Percentiles rank a stretch among this genome's conserved stretches.
phyloP scores from a whole-genome alignment of 768 basidiomycete species.

The Tricholomella constricta region DNA sequence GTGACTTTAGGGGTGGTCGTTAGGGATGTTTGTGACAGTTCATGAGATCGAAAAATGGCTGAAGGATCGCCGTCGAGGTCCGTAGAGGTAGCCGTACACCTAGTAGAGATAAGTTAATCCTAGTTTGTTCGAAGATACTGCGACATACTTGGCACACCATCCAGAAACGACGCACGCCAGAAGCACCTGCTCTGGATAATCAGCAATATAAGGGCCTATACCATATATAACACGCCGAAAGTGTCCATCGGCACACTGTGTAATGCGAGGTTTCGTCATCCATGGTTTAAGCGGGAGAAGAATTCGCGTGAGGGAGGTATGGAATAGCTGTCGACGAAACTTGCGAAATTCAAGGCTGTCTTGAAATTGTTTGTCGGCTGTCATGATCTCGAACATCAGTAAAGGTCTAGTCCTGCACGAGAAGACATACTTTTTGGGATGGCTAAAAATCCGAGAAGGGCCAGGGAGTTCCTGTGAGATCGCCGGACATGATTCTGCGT shows the following conservation, averaged over 20 bases:
- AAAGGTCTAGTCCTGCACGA: no score
- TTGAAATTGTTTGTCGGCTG: not conserved
- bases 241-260: conserved; percentile 27
- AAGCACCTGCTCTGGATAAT: conserved; percentile 27
- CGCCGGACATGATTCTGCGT: conserved; percentile 31
- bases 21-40: no score
- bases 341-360: conserved; percentile 11
- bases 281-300: conserved; percentile 18
- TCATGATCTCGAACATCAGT: not conserved
- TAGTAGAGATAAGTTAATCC: not conserved
- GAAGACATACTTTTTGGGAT: conserved; percentile 11
- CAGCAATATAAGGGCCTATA: conserved; percentile 29
- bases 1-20: no score
- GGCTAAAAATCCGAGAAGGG: conserved; percentile 13
- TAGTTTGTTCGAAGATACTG: not conserved
- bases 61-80: no score
- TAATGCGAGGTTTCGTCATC: conserved; percentile 25
- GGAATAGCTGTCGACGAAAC: conserved; percentile 22
- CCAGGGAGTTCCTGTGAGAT: conserved; percentile 29
- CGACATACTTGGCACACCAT: no score
- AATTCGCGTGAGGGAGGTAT: conserved; percentile 19
- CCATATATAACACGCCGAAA: conserved; percentile 23
- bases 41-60: no score
- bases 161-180: not conserved
- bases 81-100: no score